These are phyloP conservation scores for Xerocomellus dryophilus DNA, from an alignment of 768 basidiomycete species.

Conservation along the genomic window DNA sequence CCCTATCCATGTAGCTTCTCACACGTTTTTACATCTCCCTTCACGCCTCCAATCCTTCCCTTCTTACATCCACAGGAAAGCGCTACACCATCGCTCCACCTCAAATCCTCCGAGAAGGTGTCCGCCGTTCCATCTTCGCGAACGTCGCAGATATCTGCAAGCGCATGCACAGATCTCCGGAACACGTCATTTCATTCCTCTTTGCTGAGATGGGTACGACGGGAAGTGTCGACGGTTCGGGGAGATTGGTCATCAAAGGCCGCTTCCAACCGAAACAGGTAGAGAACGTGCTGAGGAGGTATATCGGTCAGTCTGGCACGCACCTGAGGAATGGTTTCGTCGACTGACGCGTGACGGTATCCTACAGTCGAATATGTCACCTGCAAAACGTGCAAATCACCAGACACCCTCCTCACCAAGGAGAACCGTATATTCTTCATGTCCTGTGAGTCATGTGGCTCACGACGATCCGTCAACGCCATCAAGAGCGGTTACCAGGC, in stretches of 20 bases:
- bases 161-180: constrained; percentile 96
- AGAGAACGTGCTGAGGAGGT: constrained; percentile 93
- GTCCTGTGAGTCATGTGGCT: constrained; percentile 89
- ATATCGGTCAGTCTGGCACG: constrained; percentile 70
- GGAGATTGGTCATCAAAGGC: constrained; percentile 93
- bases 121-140: constrained; percentile 96
- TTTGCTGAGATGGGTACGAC: constrained; percentile 99
- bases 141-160: constrained; percentile 98
- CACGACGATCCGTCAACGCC: constrained; percentile 85
- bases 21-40: constrained; percentile 88
- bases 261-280: constrained; percentile 98
- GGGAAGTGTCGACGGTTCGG: constrained; percentile 89
- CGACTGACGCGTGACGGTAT: background rate
- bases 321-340: background rate
- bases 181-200: constrained; percentile 95
- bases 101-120: constrained; percentile 89
- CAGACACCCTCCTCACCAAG: constrained; percentile 93
- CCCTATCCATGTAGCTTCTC: constrained; percentile 59
- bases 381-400: constrained; percentile 99
- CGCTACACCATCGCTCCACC: constrained; percentile 98
- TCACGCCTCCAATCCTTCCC: constrained; percentile 91
- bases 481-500: constrained; percentile 99
- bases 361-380: constrained; percentile 91
- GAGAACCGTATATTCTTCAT: constrained; percentile 99
- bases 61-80: constrained; percentile 81